Conservation (phyloP, 2,329 filamentous ascomycete genomes). For the Colletotrichum sp. region DNA sequence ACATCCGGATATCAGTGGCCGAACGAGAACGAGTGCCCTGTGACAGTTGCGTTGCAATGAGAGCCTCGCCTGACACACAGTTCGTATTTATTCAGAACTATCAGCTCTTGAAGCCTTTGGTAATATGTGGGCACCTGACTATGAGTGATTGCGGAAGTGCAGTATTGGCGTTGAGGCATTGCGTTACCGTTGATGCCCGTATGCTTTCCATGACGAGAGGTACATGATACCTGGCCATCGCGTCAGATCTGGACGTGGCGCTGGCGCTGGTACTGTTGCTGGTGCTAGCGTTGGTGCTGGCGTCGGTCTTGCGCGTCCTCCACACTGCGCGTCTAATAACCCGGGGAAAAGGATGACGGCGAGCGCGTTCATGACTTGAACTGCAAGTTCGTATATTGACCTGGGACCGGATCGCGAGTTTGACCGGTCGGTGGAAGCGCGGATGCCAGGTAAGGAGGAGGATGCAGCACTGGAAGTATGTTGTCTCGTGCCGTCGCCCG, state of each 20-base stretch:
- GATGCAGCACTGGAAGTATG: neutral
- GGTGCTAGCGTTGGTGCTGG: neutral
- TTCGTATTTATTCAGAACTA: neutral
- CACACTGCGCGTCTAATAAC: neutral
- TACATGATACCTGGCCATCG: neutral
- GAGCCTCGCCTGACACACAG: neutral
- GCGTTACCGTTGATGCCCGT: neutral
- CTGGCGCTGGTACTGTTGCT: neutral
- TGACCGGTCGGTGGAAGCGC: constrained; percentile 3
- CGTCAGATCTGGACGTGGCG: neutral
- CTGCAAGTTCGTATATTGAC: neutral
- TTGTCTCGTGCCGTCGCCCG: neutral
- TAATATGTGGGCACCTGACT: neutral
- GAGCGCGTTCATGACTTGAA: neutral
- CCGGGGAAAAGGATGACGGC: neutral
- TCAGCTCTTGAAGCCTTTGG: neutral
- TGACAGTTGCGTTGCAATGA: neutral
- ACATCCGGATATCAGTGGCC: neutral
- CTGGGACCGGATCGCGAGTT: neutral
- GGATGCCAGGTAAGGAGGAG: neutral
- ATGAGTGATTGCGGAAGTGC: neutral
- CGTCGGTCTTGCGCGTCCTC: neutral
- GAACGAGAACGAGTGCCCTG: neutral
- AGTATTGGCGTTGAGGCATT: neutral
- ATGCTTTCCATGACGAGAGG: neutral